Conservation (phyloP, 2,329 filamentous ascomycete species). For the Xylaria arbuscula region DNA sequence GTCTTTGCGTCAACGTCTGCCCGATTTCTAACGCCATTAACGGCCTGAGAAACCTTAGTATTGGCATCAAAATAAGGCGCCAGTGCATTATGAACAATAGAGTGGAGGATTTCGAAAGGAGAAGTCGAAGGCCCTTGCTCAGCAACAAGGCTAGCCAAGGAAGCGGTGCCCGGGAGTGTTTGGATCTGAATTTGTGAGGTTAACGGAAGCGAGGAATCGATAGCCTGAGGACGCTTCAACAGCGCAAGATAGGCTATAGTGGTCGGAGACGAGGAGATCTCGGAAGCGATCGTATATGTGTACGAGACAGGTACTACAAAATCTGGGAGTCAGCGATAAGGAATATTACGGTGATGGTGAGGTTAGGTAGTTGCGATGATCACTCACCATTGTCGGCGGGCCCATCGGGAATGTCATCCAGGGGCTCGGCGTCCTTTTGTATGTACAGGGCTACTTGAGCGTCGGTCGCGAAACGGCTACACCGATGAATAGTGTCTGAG, state of each 20-base stretch:
- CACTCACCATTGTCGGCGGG: conserved; percentile 58
- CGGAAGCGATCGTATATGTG: conserved; percentile 82
- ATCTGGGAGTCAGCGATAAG: conserved; percentile 44
- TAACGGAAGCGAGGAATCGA: conserved; percentile 85
- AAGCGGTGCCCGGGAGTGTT: conserved; percentile 86
- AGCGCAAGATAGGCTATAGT: conserved; percentile 88
- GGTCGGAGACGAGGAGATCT: conserved; percentile 82
- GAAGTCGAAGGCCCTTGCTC: conserved; percentile 80
- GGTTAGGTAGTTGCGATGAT: conserved; percentile 23
- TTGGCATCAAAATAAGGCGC: conserved; percentile 98
- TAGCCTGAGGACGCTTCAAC: conserved; percentile 87
- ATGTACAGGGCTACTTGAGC: conserved; percentile 89
- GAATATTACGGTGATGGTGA: not conserved
- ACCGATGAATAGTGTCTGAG: conserved; percentile 85
- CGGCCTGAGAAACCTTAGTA: conserved; percentile 81
- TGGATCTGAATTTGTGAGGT: conserved; percentile 91
- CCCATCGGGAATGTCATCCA: conserved; percentile 63
- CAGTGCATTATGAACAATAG: conserved; percentile 88
- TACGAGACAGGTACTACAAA: conserved; percentile 64
- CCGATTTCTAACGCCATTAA: conserved; percentile 74
- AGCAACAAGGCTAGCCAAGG: conserved; percentile 72
- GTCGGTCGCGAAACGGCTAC: conserved; percentile 89
- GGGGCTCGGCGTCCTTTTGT: conserved; percentile 78
- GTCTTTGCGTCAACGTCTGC: conserved; percentile 91
- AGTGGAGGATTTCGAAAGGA: conserved; percentile 92